A percentile compares a stretch with the other conserved stretches of the same genome.
phyloP scores from a whole-genome alignment of 768 basidiomycete genomes.

The Pulveroboletus sp. region DNA sequence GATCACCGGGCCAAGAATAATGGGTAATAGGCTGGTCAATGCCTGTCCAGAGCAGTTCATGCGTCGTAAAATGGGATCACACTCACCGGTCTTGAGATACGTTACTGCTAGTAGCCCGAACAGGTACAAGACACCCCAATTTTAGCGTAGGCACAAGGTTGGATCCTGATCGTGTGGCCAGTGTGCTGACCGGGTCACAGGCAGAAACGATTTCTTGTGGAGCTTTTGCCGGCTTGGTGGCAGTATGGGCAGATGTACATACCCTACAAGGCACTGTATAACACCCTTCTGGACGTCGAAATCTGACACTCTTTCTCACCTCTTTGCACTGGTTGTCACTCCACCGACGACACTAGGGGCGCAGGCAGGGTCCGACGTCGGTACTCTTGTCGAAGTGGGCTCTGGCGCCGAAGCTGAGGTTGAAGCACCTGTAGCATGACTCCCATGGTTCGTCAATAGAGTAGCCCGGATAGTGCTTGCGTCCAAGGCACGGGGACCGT shows the following conservation, averaged over 20 bases:
- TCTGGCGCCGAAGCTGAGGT: too few species aligned
- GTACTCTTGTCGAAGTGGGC: too few species aligned
- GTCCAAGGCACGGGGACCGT: too few species aligned
- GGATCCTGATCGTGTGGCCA: not conserved
- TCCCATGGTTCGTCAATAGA: too few species aligned
- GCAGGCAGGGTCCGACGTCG: too few species aligned
- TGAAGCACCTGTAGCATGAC: too few species aligned
- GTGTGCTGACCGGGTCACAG: not conserved
- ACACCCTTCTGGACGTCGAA: not conserved
- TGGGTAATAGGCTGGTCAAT: conserved; percentile 1
- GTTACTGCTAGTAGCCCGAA: conserved; percentile 1
- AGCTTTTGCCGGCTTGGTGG: not conserved
- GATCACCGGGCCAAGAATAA: too few species aligned
- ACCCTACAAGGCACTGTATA: not conserved
- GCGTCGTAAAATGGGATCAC: not conserved
- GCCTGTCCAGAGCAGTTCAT: not conserved
- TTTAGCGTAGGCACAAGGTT: not conserved
- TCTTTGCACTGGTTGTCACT: too few species aligned
- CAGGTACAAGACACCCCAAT: not conserved
- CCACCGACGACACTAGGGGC: too few species aligned
- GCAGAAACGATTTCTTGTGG: conserved; percentile 1
- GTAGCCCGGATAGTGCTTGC: too few species aligned
- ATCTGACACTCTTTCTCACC: conserved; percentile 4
- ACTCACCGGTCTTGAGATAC: not conserved
- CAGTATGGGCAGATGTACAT: too few species aligned